phyloP scores from a whole-genome alignment of 495 filamentous ascomycete species.

The Aspergillus coremiiformis region DNA sequence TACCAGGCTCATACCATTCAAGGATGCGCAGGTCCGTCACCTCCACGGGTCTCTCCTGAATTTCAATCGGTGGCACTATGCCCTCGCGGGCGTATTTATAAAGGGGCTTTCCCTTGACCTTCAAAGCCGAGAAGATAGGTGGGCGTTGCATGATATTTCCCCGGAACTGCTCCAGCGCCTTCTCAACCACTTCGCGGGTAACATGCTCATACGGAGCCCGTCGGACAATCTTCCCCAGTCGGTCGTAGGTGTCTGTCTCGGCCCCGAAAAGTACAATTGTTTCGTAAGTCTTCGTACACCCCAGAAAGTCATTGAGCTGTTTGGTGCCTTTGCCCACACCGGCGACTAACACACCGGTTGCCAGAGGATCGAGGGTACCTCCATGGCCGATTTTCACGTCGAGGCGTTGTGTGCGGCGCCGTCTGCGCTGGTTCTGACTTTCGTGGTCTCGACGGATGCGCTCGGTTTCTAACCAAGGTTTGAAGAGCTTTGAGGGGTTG shows the following conservation, averaged over 20 bases:
- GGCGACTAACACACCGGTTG: slow-evolving; percentile 82
- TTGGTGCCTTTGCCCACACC: slow-evolving; percentile 90
- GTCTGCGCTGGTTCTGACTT: slow-evolving; percentile 45
- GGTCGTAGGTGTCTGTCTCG: slow-evolving; percentile 88
- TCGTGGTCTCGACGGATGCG: slow-evolving; percentile 43
- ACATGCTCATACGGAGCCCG: slow-evolving; percentile 68
- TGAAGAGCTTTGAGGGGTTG: slow-evolving; percentile 70
- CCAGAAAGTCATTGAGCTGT: slow-evolving; percentile 62
- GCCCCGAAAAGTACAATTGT: slow-evolving; percentile 82
- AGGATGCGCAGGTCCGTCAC: slow-evolving; percentile 68
- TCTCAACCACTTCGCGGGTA: slow-evolving; percentile 68
- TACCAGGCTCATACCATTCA: slow-evolving; percentile 82
- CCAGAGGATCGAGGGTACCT: slow-evolving; percentile 89
- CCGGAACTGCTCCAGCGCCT: slow-evolving; percentile 65
- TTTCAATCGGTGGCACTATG: slow-evolving; percentile 72
- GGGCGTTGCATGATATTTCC: slow-evolving; percentile 88
- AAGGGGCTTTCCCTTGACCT: slow-evolving; percentile 80
- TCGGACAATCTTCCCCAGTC: slow-evolving; percentile 70
- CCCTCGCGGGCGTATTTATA: slow-evolving; percentile 96
- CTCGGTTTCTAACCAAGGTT: slow-evolving; percentile 62
- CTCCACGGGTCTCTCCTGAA: slow-evolving; percentile 69
- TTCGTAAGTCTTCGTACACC: slow-evolving; percentile 90
- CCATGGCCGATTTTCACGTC: slow-evolving; percentile 95
- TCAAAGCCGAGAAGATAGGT: slow-evolving; percentile 86
- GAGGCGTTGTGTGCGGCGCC: slow-evolving; percentile 45